These are phyloP conservation scores for Trichosporon faecale DNA, from an alignment of 1,284 basidiomycete genomes.

Conservation along the genomic window DNA sequence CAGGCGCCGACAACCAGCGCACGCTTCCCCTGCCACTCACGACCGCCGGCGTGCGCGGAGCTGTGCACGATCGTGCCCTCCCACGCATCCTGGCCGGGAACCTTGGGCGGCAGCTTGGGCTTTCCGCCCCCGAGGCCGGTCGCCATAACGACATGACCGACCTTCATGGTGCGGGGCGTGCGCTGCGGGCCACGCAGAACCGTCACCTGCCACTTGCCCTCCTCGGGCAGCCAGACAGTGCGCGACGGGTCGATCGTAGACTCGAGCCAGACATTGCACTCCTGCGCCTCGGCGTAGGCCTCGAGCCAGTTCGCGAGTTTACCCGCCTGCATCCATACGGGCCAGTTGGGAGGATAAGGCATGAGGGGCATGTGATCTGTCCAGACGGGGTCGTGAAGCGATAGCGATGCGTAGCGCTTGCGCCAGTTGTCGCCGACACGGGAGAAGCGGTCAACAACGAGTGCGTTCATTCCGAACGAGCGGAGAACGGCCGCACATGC, in stretches of 20 bases:
- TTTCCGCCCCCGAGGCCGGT: constrained; percentile 61
- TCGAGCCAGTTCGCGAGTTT: constrained; percentile 69
- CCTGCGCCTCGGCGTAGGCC: constrained; percentile 62
- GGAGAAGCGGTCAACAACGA: constrained; percentile 59
- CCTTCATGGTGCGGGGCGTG: constrained; percentile 54
- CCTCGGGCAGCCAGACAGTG: constrained; percentile 56
- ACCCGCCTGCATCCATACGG: constrained; percentile 39
- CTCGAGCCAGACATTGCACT: constrained; percentile 65
- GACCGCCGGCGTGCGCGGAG: constrained; percentile 55
- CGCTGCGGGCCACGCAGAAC: constrained; percentile 48
- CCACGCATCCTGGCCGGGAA: constrained; percentile 57
- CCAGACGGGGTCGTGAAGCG: constrained; percentile 63
- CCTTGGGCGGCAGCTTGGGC: constrained; percentile 55
- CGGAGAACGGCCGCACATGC: constrained; percentile 62
- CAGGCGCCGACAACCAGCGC: constrained; percentile 63
- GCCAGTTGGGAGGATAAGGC: constrained; percentile 42
- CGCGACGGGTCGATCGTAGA: constrained; percentile 53
- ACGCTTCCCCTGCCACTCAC: constrained; percentile 60
- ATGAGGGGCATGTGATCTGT: constrained; percentile 38
- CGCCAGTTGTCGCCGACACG: constrained; percentile 63
- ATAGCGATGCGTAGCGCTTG: constrained; percentile 58
- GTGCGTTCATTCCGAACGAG: constrained; percentile 56
- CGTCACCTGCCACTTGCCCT: constrained; percentile 59
- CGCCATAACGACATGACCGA: constrained; percentile 58
- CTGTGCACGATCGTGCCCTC: constrained; percentile 62